These are phyloP conservation scores for Brassica carinata DNA, from an alignment of 345 rosid species.

Conservation along the genomic window DNA sequence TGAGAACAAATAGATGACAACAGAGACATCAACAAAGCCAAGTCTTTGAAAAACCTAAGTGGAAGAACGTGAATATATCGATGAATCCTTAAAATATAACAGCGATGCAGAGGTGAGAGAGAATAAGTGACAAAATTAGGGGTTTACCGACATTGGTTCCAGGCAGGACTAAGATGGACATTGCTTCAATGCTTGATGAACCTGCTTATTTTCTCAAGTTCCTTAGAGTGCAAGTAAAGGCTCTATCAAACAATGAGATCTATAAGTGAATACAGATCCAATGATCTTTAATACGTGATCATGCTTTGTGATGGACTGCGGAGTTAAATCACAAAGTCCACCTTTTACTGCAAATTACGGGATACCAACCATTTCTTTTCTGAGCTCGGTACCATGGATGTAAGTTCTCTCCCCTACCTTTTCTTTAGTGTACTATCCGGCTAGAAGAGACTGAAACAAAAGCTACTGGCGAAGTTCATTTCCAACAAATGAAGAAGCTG, in stretches of 20 bases:
- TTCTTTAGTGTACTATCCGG: no score
- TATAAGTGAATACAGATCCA: background rate
- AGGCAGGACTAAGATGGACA: slow-evolving; percentile 95
- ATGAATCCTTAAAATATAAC: slow-evolving; percentile 85
- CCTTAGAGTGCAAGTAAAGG: slow-evolving; percentile 74
- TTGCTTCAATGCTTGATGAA: slow-evolving; percentile 97
- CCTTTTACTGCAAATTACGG: background rate
- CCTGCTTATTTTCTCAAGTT: slow-evolving; percentile 96
- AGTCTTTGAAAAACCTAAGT: slow-evolving; percentile 59
- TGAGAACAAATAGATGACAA: slow-evolving; percentile 50
- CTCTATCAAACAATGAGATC: background rate
- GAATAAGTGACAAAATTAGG: slow-evolving; percentile 92
- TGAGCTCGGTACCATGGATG: background rate
- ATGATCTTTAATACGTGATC: background rate
- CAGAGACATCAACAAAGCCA: slow-evolving; percentile 41
- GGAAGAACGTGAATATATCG: slow-evolving; percentile 89
- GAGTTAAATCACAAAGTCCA: background rate
- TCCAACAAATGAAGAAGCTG: no score
- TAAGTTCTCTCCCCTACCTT: no score
- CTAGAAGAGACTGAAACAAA: no score
- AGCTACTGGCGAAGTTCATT: no score
- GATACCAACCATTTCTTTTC: background rate
- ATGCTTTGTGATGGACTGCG: background rate
- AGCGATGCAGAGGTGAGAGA: slow-evolving; percentile 93
- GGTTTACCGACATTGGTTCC: slow-evolving; percentile 90